phyloP scores from a whole-genome alignment of 805 yeast genomes.

The Priceomyces carsonii region DNA sequence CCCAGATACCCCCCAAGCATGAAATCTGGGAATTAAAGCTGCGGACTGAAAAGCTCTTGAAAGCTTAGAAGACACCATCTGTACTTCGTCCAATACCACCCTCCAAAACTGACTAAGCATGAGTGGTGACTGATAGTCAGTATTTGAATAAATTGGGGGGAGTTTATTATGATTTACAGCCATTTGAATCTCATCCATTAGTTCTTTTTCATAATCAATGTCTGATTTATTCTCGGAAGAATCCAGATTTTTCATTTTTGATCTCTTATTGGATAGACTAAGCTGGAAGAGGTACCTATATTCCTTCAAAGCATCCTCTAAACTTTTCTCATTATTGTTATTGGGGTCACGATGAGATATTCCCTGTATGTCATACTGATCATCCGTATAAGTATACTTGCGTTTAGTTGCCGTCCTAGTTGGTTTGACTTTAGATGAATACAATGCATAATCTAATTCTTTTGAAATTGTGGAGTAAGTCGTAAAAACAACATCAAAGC shows the following conservation, averaged over 20 bases:
- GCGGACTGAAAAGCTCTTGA: conserved; percentile 83
- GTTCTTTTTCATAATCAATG: conserved; percentile 33
- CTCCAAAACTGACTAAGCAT: conserved; percentile 86
- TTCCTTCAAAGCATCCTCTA: conserved; percentile 13
- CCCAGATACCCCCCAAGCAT: conserved; percentile 97
- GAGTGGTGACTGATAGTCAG: conserved; percentile 77
- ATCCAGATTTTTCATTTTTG: conserved; percentile 26
- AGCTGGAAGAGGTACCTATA: conserved; percentile 29
- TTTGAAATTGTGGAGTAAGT: conserved; percentile 70
- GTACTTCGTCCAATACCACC: conserved; percentile 90
- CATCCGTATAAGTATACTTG: conserved; percentile 8
- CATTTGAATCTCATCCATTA: conserved; percentile 31
- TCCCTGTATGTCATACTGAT: conserved; percentile 11
- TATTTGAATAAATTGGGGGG: conserved; percentile 19
- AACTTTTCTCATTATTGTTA: conserved; percentile 5
- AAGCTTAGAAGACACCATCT: conserved; percentile 76
- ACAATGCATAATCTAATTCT: conserved; percentile 80
- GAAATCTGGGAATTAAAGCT: conserved; percentile 74
- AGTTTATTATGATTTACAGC: conserved; percentile 29
- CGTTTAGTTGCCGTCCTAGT: conserved; percentile 39
- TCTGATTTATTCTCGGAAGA: conserved; percentile 18
- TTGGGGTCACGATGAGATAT: conserved; percentile 5
- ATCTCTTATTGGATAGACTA: conserved; percentile 21
- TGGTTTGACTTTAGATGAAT: conserved; percentile 56
- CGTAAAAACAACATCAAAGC: conserved; percentile 77